Evolutionary conservation across 2,329 filamentous ascomycete species (phyloP).

Genomic region (Trichoderma cornu-damae): DNA sequence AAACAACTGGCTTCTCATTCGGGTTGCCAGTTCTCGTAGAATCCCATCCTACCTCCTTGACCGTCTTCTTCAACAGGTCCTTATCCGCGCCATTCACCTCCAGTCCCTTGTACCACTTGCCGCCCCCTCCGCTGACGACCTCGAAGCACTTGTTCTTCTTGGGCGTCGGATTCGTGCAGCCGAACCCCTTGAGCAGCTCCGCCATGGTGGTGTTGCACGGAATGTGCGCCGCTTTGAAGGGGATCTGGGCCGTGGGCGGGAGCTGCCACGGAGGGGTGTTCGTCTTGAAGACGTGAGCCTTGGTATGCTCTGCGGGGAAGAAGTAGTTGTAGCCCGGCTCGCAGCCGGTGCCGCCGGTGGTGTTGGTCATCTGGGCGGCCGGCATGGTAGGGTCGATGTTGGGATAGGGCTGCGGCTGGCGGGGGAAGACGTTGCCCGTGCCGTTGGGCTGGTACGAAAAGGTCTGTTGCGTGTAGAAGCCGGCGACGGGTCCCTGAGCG

Average conservation of each 20-base stretch:
- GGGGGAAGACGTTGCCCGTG: constrained; percentile 32
- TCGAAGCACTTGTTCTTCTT: constrained; percentile 56
- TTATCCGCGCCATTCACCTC: constrained; percentile 47
- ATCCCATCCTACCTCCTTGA: constrained; percentile 58
- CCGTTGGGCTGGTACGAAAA: constrained; percentile 38
- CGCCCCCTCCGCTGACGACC: constrained; percentile 49
- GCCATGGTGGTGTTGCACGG: constrained; percentile 49
- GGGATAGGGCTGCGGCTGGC: constrained; percentile 41
- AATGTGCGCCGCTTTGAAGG: constrained; percentile 48
- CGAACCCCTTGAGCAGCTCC: constrained; percentile 55
- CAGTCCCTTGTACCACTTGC: constrained; percentile 55
- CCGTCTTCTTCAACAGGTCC: constrained; percentile 43
- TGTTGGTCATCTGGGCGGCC: constrained; percentile 51
- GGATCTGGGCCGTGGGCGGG: constrained; percentile 37
- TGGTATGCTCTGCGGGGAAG: constrained; percentile 54
- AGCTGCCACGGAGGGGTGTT: constrained; percentile 50
- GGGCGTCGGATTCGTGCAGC: constrained; percentile 45
- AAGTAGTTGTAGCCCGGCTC: constrained; percentile 61
- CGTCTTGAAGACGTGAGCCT: constrained; percentile 54
- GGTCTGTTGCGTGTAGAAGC: constrained; percentile 27
- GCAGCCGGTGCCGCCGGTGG: constrained; percentile 52
- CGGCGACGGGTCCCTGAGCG: constrained; percentile 19
- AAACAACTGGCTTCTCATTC: constrained; percentile 51
- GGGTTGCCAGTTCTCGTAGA: constrained; percentile 42
- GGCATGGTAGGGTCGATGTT: constrained; percentile 43